Base-by-base conservation (phyloP, 768 basidiomycete species). In the Hysterangium stoloniferum region DNA sequence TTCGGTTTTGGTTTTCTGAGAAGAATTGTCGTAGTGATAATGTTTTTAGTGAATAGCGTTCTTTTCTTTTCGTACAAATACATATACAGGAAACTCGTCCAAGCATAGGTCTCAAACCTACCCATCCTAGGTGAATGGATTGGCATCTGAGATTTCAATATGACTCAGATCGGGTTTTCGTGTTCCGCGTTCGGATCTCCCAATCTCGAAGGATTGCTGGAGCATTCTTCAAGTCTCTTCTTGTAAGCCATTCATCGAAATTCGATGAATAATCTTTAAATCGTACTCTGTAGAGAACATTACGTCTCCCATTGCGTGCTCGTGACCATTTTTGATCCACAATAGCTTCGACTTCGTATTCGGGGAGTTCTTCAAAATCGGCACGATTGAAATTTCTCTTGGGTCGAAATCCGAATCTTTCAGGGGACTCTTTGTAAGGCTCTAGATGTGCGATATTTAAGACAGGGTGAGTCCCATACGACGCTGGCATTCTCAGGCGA, bases 391-490 rank as follows among this genome's bases (percentile, higher is more conserved):
- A 19, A 19, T 19, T 2, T 25, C 48, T 4, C 55, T 11, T 3
- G 3, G 46, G 46, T 29, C 33, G 20, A 8, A 12, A 37, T 6
- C 60, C 59, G n/a, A 64, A 56, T 27, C 57, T 53, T 11, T 46
- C 4, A n/a, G 63, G 62, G 3, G 62, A 64, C 19, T 2, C 0
- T 0, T 44, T 22, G 38, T 67, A 67, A 11, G 24, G 40, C 47
- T 66, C 61, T 4, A 69, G 55, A 41, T 68, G 68, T 0, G 57
- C 57, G 4, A 69, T 65, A 37, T 66, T 68, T 2, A 70, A 32
- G 4, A 69, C 56, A 4, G 64, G 63, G 48, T 68, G 64, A 1
- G 63, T 66, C 1, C 57, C 51, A 52, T 65, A 64, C 0, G 61
- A 61, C 0, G 50, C 52, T 0, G 68, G 68, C 9, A 68, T 12